phyloP scores from a whole-genome alignment of 495 filamentous ascomycete species.

The Chaetomium tenue region DNA sequence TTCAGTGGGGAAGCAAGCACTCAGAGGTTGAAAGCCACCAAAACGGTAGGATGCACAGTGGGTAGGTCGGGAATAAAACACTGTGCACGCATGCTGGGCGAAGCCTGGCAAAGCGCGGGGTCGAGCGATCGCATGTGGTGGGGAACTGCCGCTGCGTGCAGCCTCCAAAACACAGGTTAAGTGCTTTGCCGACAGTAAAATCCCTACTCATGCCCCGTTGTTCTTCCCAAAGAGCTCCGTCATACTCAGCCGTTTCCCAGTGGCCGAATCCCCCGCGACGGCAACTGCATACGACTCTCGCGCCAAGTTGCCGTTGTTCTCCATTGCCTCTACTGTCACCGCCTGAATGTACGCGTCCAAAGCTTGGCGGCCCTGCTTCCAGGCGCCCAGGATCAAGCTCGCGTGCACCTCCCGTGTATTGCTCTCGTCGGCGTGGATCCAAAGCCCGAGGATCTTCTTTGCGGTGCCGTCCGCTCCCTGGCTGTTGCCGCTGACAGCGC shows the following conservation, averaged over 20 bases:
- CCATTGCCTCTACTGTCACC: conserved; percentile 11
- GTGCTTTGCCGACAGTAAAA: neutral
- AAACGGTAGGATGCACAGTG: neutral
- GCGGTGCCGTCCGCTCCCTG: conserved; percentile 30
- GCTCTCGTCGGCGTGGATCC: conserved; percentile 48
- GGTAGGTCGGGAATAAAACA: neutral
- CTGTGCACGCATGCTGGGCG: neutral
- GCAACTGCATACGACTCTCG: conserved; percentile 10
- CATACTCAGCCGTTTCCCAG: conserved; percentile 34
- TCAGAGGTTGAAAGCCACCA: neutral
- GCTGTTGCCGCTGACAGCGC: conserved; percentile 21
- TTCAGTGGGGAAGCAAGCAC: neutral
- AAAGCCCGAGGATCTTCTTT: conserved; percentile 45
- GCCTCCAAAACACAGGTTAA: too few species aligned
- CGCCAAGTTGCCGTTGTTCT: conserved; percentile 16
- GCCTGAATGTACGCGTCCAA: conserved; percentile 21
- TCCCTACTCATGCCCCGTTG: conserved; percentile 12
- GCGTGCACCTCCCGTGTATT: conserved; percentile 40
- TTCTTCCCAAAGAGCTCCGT: conserved; percentile 38
- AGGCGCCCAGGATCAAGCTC: conserved; percentile 41
- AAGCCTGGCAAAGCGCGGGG: too few species aligned
- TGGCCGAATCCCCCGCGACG: conserved; percentile 5
- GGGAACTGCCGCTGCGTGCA: too few species aligned
- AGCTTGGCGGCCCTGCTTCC: conserved; percentile 38
- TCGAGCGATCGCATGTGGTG: too few species aligned